Percentiles rank a stretch among this genome's conserved stretches.
Evolutionary conservation across 768 basidiomycete genomes (phyloP).

Genomic region (Gymnopilus dilepis): DNA sequence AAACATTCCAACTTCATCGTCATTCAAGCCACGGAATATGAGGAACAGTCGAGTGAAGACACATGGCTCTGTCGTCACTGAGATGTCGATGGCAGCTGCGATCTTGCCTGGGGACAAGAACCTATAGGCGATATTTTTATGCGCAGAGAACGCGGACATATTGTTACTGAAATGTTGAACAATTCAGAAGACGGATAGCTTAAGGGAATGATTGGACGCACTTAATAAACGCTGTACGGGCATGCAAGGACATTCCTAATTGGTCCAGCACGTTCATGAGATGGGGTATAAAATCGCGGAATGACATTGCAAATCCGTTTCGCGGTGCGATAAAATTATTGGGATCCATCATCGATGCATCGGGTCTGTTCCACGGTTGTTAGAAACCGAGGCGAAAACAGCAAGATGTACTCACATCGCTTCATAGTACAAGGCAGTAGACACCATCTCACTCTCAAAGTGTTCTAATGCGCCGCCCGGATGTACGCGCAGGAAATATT

Average conservation of each 20-base stretch:
- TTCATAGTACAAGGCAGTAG: constrained; percentile 86
- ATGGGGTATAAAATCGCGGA: constrained; percentile 80
- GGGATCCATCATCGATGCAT: constrained; percentile 77
- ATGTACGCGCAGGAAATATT: constrained; percentile 83
- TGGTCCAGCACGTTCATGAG: constrained; percentile 83
- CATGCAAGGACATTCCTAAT: constrained; percentile 82
- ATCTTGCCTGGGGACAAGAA: constrained; percentile 81
- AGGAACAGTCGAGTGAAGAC: constrained; percentile 86
- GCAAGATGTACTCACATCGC: constrained; percentile 60
- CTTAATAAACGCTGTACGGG: constrained; percentile 85
- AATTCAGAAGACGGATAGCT: constrained; percentile 2
- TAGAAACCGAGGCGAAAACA: constrained; percentile 10
- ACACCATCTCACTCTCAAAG: constrained; percentile 80
- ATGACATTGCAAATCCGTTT: constrained; percentile 87
- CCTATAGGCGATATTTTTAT: constrained; percentile 91
- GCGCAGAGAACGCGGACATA: constrained; percentile 70
- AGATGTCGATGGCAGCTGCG: constrained; percentile 86
- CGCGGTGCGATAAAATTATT: constrained; percentile 79
- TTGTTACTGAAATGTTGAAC: constrained; percentile 61
- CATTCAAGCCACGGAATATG: constrained; percentile 81
- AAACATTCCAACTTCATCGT: constrained; percentile 79
- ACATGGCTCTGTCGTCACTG: constrained; percentile 80
- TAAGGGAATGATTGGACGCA: constrained; percentile 36
- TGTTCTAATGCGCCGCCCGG: constrained; percentile 88
- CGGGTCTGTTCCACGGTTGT: constrained; percentile 55